phyloP scores from a whole-genome alignment of 140 eudicot genomes.

The Oenanthe javanica region DNA sequence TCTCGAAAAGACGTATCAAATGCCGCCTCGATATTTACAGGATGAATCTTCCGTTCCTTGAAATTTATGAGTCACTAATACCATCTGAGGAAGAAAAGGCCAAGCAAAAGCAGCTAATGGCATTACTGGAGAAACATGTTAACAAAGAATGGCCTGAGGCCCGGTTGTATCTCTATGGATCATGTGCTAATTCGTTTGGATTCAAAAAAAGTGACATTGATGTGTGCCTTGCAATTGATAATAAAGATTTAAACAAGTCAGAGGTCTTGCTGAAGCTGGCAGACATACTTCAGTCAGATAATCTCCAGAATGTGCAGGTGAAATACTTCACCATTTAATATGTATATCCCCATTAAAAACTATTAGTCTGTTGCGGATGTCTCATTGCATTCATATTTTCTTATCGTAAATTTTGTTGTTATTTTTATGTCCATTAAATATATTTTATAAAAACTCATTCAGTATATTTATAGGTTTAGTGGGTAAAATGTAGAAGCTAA shows the following conservation, averaged over 20 bases:
- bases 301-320: slow-evolving; percentile 93
- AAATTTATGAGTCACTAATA: slow-evolving; percentile 59
- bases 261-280: slow-evolving; percentile 83
- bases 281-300: slow-evolving; percentile 62
- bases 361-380: not conserved
- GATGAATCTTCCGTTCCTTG: slow-evolving; percentile 48
- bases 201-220: slow-evolving; percentile 89
- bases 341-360: not conserved
- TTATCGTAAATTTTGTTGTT: not conserved
- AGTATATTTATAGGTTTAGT: too few relatives aligned
- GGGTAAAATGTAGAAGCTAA: too few relatives aligned
- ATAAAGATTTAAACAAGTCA: slow-evolving; percentile 46
- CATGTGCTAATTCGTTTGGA: slow-evolving; percentile 91
- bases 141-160: slow-evolving; percentile 85
- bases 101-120: slow-evolving; percentile 64
- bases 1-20: slow-evolving; percentile 35
- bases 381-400: not conserved
- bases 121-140: slow-evolving; percentile 60
- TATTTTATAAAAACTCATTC: too few relatives aligned
- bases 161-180: slow-evolving; percentile 75
- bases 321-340: not conserved
- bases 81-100: slow-evolving; percentile 84
- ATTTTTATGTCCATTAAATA: too few relatives aligned
- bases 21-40: slow-evolving; percentile 61
- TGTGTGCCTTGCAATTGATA: slow-evolving; percentile 76